Conservation (phyloP, 1,284 basidiomycete genomes). For the Mrakiaceae sp. region DNA sequence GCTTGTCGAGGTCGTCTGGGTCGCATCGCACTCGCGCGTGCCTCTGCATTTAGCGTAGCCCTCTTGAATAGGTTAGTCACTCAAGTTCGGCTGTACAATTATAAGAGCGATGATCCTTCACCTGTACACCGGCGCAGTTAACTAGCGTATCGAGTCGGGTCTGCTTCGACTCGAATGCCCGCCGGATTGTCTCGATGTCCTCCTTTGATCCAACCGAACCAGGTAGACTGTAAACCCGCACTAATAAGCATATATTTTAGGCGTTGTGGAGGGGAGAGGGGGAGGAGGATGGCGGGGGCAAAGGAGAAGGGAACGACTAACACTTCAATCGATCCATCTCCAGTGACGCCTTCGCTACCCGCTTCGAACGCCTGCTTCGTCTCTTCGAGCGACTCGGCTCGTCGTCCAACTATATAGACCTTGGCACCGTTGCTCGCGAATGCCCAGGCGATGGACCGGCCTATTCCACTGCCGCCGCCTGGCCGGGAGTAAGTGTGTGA, state of each 20-base stretch:
- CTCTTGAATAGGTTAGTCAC: no score
- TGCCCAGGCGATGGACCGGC: no score
- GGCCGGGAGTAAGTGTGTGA: no score
- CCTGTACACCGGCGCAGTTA: slow-evolving; percentile 9
- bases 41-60: no score
- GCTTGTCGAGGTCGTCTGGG: slow-evolving; percentile 1
- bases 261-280: no score
- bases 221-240: no score
- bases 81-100: no score
- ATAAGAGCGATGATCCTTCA: no score
- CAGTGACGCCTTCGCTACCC: neutral
- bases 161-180: neutral
- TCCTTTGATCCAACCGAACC: slow-evolving; percentile 20
- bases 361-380: neutral
- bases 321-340: neutral
- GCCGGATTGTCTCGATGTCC: slow-evolving; percentile 18
- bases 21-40: neutral
- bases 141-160: slow-evolving; percentile 10
- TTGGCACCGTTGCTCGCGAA: slow-evolving; percentile 29
- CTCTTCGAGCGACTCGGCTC: slow-evolving; percentile 24
- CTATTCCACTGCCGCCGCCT: no score
- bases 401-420: slow-evolving; percentile 34
- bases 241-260: no score
- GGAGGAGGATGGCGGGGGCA: neutral
- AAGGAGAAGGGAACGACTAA: neutral